Conservation (phyloP, 1,284 basidiomycete species). For the Pascua sp. region DNA sequence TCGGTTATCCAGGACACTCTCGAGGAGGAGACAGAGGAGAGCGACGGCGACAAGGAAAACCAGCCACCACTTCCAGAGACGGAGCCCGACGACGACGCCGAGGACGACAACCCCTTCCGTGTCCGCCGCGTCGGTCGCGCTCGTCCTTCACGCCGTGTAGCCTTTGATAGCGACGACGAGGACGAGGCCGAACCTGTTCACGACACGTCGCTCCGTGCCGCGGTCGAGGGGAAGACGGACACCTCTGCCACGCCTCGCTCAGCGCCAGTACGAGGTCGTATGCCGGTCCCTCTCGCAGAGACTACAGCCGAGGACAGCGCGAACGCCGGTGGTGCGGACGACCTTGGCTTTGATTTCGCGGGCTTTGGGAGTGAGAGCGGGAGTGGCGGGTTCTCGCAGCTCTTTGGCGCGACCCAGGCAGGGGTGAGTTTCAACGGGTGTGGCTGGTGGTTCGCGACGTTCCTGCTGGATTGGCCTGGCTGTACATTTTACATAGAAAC, state of each 20-base stretch:
- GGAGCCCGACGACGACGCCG: slow-evolving; percentile 9
- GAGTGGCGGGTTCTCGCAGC: slow-evolving; percentile 38
- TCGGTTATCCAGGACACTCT: background rate
- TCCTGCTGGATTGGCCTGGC: no score
- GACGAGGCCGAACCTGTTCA: slow-evolving; percentile 1
- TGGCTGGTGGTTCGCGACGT: no score
- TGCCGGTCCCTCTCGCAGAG: background rate
- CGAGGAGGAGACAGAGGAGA: slow-evolving; percentile 1
- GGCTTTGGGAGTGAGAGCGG: slow-evolving; percentile 25
- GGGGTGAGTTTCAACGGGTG: no score
- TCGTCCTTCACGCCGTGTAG: slow-evolving; percentile 6
- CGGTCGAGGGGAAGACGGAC: background rate
- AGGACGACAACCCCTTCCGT: slow-evolving; percentile 8
- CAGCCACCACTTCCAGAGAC: background rate
- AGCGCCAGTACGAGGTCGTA: no score
- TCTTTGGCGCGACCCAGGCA: slow-evolving; percentile 39
- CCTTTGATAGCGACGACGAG: slow-evolving; percentile 32
- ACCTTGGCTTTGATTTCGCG: slow-evolving; percentile 14
- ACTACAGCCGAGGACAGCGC: background rate
- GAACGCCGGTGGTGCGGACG: background rate
- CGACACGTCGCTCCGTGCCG: background rate
- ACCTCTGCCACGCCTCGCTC: no score
- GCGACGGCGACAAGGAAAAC: slow-evolving; percentile 10
- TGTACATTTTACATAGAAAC: no score
- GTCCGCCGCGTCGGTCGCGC: no score